Base-by-base conservation (phyloP, 371 early-diverging fungal genomes). In the Mortierella sp. region DNA sequence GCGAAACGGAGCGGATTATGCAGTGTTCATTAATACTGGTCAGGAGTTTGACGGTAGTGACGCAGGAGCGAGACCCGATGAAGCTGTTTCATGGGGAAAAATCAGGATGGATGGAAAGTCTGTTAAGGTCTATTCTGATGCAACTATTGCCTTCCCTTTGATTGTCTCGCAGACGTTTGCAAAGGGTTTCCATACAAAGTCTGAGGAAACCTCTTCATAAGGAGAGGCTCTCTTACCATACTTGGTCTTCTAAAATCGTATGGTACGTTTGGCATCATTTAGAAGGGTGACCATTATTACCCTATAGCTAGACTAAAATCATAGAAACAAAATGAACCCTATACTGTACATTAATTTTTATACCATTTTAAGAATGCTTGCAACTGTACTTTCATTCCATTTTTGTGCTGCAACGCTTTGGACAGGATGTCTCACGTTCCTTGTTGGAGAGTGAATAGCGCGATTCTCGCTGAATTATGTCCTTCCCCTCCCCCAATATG, bases 51-150 rank as follows among this genome's bases (percentile, higher is more conserved):
- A 99, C 87, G 99, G 99, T 53, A 95, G 96, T 83, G 99, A 99
- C 89, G 97, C 99, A 16, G 99, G 99, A 10, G 99, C 99, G 5
- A 89, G 95, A 43, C 97, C 99, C 4, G 99, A 99, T 69, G 99
- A 99, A 82, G 99, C 99, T 10, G 94, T 99, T 40, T 96, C 96
- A 21, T 99, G 99, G 99, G 99, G 99, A 47, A 99, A 99, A 87
- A 98, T 99, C 70, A 88, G 93, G 58, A 85, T 92, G 67, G 88
- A 92, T 66, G 97, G 94, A n/a, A 89, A 90, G 69, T 90, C 95
- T 7, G 95, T 98, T 68, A 99, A 99, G 85, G 92, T 98, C 2
- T 96, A 96, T 84, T 94, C 97, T 1, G 99, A 99, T 74, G 99
- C 99, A 3, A 95, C 98, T 0, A 83, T 99, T 24, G 94, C 97